Evolutionary conservation across 2,329 filamentous ascomycete species (phyloP), one percentile per base, ranked within the genome.

Genomic region (Microdochium trichocladiopsis): DNA sequence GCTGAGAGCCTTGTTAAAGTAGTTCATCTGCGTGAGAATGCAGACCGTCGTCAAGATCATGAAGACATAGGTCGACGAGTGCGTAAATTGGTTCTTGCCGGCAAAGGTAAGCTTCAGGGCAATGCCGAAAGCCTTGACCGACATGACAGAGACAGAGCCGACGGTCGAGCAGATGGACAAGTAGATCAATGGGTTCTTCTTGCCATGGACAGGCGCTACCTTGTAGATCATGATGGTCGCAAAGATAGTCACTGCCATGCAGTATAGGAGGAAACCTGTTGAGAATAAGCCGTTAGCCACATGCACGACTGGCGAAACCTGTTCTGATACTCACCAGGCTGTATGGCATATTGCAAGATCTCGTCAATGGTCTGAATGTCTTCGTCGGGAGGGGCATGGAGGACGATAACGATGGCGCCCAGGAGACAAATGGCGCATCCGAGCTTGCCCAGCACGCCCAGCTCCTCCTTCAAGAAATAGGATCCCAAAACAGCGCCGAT

Each of bases 1-100:
- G 69, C 90, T 95, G 55, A 99, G 75, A 8, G 94, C 94, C 72
- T 99, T 99, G 78, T 99, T 99, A 73, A 99, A 96, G 72, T 99
- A 99, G 72, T 99, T 99, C 94, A 99, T 97, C 77, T 99, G 94
- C 9, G 92, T 96, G 60, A 99, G 70, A 66, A 99, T 97, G 75
- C 94, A 99, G 58, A 96, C 90, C 2, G 80, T 78, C 0, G 92
- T 94, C 58, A 97, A 83, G 59, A 99, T 96, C 71, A 93, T 86
- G 69, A 99, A 99, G 57, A 96, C 92, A 63, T 99, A 99, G 54
- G 95, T 99, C 49, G 91, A 96, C 2, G 95, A 90, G 61, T 95
- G 90, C 4, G 83, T 84, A 69, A 99, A 96, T 70, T 99, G 94
- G 71, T 99, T 99, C 71, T 95, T 87, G 51, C 93, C 94, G 48